phyloP scores from a whole-genome alignment of 2,329 filamentous ascomycete species.

The Fusarium goolgardi region DNA sequence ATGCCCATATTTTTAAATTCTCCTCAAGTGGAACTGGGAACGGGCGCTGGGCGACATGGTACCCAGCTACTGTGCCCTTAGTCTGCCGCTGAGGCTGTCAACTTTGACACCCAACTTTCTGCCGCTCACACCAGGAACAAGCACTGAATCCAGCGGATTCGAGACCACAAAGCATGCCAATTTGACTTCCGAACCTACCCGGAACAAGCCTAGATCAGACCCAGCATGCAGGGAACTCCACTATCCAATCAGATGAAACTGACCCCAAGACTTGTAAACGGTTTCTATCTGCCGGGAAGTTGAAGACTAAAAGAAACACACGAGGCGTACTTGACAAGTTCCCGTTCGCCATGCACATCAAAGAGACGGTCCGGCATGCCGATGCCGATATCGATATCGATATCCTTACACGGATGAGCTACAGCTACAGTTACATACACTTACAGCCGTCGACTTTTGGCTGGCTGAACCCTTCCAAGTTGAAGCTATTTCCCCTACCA shows the following conservation, averaged over 20 bases:
- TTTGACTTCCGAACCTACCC: constrained; percentile 31
- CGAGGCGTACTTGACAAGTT: constrained; percentile 41
- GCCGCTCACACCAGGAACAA: constrained; percentile 31
- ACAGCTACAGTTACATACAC: neutral
- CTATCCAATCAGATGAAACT: constrained; percentile 40
- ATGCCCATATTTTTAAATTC: neutral
- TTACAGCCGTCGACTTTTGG: neutral
- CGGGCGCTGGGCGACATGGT: neutral
- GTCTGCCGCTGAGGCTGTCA: constrained; percentile 5
- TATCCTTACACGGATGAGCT: constrained; percentile 1
- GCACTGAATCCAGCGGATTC: constrained; percentile 14
- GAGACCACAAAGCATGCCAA: constrained; percentile 26
- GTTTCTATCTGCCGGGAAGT: constrained; percentile 25
- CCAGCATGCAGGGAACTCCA: constrained; percentile 43
- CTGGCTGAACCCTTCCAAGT: neutral
- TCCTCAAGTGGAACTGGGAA: constrained; percentile 21
- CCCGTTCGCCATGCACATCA: constrained; percentile 43
- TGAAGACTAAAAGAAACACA: constrained; percentile 32
- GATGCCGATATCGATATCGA: constrained; percentile 28
- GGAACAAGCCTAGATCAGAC: constrained; percentile 33
- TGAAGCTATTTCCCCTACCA: constrained; percentile 28
- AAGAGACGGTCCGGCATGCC: constrained; percentile 44
- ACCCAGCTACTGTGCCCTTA: neutral
- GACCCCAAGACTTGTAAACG: constrained; percentile 30
- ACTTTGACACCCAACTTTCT: constrained; percentile 27